These are phyloP conservation scores for Orbilia javanica DNA, from an alignment of 2,329 filamentous ascomycete species.

Conservation along the genomic window DNA sequence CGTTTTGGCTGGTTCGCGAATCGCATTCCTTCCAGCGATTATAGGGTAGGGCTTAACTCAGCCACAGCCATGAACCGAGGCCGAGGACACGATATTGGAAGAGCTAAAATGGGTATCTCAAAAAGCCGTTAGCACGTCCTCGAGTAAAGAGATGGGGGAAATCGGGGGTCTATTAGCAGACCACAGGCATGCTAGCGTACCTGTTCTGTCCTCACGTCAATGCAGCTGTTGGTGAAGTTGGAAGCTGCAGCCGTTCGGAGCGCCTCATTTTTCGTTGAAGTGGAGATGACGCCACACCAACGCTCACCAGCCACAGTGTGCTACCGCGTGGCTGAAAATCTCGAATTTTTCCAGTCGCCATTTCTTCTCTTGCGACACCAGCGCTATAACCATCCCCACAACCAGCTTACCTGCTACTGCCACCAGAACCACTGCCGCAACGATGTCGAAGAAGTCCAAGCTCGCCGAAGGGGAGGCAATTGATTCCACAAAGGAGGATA, in stretches of 20 bases:
- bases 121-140: conserved; percentile 13
- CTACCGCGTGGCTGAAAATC: conserved; percentile 37
- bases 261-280: neutral
- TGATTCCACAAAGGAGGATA: conserved; percentile 20
- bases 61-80: neutral
- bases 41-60: neutral
- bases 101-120: neutral
- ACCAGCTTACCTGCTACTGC: neutral
- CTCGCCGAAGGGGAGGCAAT: conserved; percentile 29
- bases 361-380: conserved; percentile 27
- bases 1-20: conserved; percentile 22
- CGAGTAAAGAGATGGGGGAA: neutral
- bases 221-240: conserved; percentile 20
- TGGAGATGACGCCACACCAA: neutral
- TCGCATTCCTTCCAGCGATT: conserved; percentile 21
- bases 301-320: conserved; percentile 13
- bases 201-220: neutral
- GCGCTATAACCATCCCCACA: neutral
- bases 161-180: neutral
- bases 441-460: conserved; percentile 54
- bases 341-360: conserved; percentile 27
- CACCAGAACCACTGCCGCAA: neutral
- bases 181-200: conserved; percentile 4
- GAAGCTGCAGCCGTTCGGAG: neutral
- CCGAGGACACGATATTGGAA: neutral